Evolutionary conservation across 2,329 filamentous ascomycete genomes (phyloP), one percentile per base, ranked within the genome.

Genomic region (Scedosporium boydii): DNA sequence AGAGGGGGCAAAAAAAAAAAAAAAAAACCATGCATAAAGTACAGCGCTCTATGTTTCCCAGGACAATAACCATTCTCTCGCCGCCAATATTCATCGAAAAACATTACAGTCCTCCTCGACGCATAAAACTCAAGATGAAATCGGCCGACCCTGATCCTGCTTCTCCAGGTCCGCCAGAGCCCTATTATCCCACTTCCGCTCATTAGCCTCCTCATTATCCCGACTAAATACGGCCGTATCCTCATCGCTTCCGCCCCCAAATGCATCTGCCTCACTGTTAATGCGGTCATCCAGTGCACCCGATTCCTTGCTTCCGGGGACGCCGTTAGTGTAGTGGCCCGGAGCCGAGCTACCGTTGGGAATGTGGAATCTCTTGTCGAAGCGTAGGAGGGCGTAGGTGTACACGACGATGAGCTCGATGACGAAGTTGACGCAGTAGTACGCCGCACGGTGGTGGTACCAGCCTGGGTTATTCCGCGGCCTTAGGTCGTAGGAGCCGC

Each of bases 341-440:
- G 84, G 81, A 0, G 77, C 81, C 55, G 80, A 80, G 69, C 85
- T 85, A 55, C 88, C 87, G 70, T 95, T 77, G 1, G 90, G 90
- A 26, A 95, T 77, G 70, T 88, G 81, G 76, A 93, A 96, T 51
- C 89, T 83, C 65, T 81, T 80, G 71, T 96, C 92, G 65, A 95
- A 86, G 38, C 91, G 82, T 21, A 81, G 73, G 16, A 88, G 69
- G 0, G 87, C 80, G 73, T 90, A 93, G 7, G 87, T 75, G 61
- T 80, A 82, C 4, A 93, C 80, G 44, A 91, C 85, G 26, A 88
- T 70, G 48, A 93, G 76, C 74, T 96, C 92, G 44, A 93, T 78
- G 16, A 77, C 77, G 70, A 90, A 96, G 75, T 90, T 89, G 77
- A 95, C 90, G 70, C 86, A 75, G 76, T 95, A 96, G 77, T 91